Base-by-base conservation (phyloP, 2,329 filamentous ascomycete genomes). In the Trichoderma aggressivum region DNA sequence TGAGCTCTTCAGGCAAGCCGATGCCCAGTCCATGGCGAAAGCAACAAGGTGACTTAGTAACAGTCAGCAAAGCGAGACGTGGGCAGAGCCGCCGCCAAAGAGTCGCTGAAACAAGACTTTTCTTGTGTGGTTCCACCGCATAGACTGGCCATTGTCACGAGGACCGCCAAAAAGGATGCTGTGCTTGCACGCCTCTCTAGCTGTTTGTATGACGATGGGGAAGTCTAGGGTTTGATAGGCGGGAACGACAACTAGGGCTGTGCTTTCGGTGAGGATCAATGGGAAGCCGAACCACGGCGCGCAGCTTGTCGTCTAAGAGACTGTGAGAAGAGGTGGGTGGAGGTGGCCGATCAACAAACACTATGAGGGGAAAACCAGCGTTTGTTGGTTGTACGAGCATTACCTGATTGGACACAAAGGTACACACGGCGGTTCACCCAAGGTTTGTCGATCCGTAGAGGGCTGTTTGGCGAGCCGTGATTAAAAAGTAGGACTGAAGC, bases 181-280 rank as follows among this genome's bases (percentile, higher is more conserved):
- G 34, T 55, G 43, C 32, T 62, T 39, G 56, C 28, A 63, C 58
- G 56, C 59, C 16, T 55, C 36, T 61, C 39, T 50, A 68, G 26
- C n/a, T 60, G 21, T 36, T 30, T 39, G 47, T 60, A 50, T 67
- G 21, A 36, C 50, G 56, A 71, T 65, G 61, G 69, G 69, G 69
- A 61, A 69, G 69, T 55, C 63, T 24, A 62, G 70, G 70, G 56
- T 67, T 61, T 71, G 70, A 71, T 71, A 71, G 70, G 63, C 58
- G 56, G 56, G 70, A 55, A 50, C 16, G 28, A 39, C 12, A 28
- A 71, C 70, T 28, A 50, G 62, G 70, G 70, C 43, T 68, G 56
- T 43, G 62, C 50, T 60, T 59, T 68, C 58, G 70, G 63, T 71
- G 70, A 71, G 70, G 26, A 50, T 32, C 55, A 62, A 47, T 43